Percentiles rank a stretch among this genome's conserved stretches.
Evolutionary conservation across 306 rosid genomes (phyloP).

Genomic region (Amphicarpaea edgeworthii): DNA sequence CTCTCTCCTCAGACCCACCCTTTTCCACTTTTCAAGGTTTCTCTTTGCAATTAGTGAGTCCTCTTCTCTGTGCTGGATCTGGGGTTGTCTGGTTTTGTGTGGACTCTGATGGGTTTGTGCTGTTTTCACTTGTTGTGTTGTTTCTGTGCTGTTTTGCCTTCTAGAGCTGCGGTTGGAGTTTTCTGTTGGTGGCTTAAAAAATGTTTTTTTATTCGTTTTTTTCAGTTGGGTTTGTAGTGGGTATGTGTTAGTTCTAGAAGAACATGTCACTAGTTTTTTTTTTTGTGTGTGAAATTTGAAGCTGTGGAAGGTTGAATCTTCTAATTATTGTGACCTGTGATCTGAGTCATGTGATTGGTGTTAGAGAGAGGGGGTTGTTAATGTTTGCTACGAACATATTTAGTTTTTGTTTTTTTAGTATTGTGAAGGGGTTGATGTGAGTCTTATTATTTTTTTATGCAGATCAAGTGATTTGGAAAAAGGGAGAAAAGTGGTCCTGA

Average conservation of each 20-base stretch:
- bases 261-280: constrained; percentile 21
- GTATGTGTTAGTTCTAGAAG: constrained; percentile 18
- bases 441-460: constrained; percentile 39
- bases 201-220: neutral
- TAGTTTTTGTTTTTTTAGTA: neutral
- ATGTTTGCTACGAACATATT: constrained; percentile 1
- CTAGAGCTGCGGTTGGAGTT: constrained; percentile 42
- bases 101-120: constrained; percentile 40
- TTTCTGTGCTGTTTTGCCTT: constrained; percentile 43
- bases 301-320: constrained; percentile 31
- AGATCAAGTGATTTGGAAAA: constrained; percentile 59
- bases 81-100: constrained; percentile 44
- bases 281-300: constrained; percentile 7
- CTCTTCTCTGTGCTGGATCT: constrained; percentile 52
- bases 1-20: constrained; percentile 19
- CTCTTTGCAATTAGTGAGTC: constrained; percentile 12
- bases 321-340: constrained; percentile 38
- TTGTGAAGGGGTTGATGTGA: constrained; percentile 26
- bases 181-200: constrained; percentile 19
- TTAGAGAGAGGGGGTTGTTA: neutral
- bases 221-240: neutral
- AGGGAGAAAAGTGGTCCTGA: constrained; percentile 34
- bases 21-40: constrained; percentile 19
- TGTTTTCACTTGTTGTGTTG: constrained; percentile 35
- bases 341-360: constrained; percentile 24